These are phyloP conservation scores for Exophiala sp. DNA, from an alignment of 2,329 filamentous ascomycete species.

Conservation along the genomic window DNA sequence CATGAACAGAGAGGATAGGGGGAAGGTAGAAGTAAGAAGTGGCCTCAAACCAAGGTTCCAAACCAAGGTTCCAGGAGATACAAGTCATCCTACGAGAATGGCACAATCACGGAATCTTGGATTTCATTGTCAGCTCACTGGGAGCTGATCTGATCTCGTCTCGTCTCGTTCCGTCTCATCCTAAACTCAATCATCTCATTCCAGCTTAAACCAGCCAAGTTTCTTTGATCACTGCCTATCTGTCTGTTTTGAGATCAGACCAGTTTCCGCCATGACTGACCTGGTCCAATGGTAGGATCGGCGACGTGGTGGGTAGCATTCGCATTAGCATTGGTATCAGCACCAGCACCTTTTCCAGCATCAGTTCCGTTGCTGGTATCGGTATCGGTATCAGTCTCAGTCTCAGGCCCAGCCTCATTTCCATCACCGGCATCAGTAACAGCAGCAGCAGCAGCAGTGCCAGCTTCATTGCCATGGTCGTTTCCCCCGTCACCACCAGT, in stretches of 20 bases:
- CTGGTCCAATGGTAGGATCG: constrained; percentile 1
- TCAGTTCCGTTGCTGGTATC: neutral
- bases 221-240: no score
- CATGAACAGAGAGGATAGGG: no score
- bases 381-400: neutral
- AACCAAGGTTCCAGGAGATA: no score
- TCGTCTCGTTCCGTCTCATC: neutral
- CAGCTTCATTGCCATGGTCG: neutral
- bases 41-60: no score
- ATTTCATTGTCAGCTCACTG: no score
- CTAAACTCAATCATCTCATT: neutral
- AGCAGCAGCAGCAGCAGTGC: neutral
- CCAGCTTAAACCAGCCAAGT: neutral
- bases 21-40: no score
- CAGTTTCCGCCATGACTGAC: constrained; percentile 11
- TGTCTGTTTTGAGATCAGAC: neutral
- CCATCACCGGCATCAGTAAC: neutral
- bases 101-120: no score
- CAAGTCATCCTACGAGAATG: no score
- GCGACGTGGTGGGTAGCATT: neutral
- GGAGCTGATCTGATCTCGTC: neutral
- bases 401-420: no score
- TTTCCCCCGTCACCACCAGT: neutral
- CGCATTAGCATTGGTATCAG: neutral
- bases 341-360: neutral